Conservation (phyloP, 768 basidiomycete genomes). For the Inosperma sp. region DNA sequence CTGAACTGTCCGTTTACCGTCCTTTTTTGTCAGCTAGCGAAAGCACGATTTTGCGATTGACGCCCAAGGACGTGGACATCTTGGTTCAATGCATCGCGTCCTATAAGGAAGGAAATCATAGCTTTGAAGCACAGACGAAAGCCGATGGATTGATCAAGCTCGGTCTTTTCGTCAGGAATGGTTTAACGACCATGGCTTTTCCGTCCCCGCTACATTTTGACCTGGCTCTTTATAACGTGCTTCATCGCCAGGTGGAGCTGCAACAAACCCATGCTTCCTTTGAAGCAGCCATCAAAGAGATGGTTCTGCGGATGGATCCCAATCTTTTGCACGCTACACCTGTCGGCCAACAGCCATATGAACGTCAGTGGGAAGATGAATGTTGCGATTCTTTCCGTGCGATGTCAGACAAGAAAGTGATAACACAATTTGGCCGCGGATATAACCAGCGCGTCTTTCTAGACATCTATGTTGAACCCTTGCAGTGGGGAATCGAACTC, state of each 20-base stretch:
- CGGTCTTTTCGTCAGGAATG: too few species aligned
- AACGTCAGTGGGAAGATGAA: constrained; percentile 3
- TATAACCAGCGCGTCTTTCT: constrained; percentile 2
- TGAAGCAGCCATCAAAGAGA: not conserved
- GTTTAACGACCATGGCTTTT: not conserved
- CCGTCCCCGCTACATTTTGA: not conserved
- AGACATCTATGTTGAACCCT: not conserved
- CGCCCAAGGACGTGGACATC: not conserved
- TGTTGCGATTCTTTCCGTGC: not conserved
- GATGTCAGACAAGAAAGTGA: not conserved
- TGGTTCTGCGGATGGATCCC: constrained; percentile 1
- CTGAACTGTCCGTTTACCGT: not conserved
- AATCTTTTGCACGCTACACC: not conserved
- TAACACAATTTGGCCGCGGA: constrained; percentile 1
- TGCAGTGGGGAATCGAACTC: constrained; percentile 2
- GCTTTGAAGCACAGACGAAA: not conserved
- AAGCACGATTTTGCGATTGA: not conserved
- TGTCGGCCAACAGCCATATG: not conserved
- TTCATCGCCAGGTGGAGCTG: not conserved
- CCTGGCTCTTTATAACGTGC: not conserved
- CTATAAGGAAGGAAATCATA: constrained; percentile 1
- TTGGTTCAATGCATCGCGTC: not conserved
- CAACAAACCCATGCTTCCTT: not conserved
- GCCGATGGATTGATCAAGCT: not conserved
- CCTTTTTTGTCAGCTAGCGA: not conserved